phyloP scores from a whole-genome alignment of 2,329 filamentous ascomycete genomes.

The Beauveria scarabaeidicola region DNA sequence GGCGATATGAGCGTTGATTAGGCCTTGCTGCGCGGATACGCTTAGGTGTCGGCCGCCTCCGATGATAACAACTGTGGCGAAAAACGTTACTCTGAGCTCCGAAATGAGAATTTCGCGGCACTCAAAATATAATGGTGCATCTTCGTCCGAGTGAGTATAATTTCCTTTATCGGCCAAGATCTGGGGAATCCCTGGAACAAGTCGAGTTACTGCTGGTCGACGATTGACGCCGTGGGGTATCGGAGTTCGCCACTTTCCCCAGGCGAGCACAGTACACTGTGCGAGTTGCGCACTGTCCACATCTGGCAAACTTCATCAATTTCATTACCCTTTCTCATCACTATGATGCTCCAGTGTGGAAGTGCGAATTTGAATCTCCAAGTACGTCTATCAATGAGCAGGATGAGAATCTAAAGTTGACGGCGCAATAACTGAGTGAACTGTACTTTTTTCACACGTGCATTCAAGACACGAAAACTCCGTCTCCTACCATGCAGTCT shows the following conservation, averaged over 20 bases:
- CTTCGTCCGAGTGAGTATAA: neutral
- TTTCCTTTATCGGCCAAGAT: neutral
- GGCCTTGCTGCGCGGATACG: neutral
- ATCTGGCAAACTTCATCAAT: neutral
- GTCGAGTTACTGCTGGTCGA: neutral
- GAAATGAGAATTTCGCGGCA: neutral
- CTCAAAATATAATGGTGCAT: neutral
- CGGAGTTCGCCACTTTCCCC: slow-evolving; percentile 12
- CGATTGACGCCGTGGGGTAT: slow-evolving; percentile 2
- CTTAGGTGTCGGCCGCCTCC: neutral
- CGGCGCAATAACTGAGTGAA: too few relatives aligned
- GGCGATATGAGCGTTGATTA: neutral
- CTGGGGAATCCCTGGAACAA: neutral
- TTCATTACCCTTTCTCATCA: too few relatives aligned
- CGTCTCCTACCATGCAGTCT: too few relatives aligned
- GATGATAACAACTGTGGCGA: neutral
- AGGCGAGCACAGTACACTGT: neutral
- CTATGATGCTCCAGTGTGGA: too few relatives aligned
- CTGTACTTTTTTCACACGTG: too few relatives aligned
- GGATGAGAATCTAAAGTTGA: too few relatives aligned
- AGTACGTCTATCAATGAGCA: too few relatives aligned
- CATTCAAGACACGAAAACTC: too few relatives aligned
- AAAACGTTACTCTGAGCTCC: neutral
- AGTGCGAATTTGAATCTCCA: too few relatives aligned
- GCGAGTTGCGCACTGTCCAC: neutral